These are phyloP conservation scores for Ophiosphaerella herpotricha DNA, from an alignment of 2,329 filamentous ascomycete species.

Conservation along the genomic window DNA sequence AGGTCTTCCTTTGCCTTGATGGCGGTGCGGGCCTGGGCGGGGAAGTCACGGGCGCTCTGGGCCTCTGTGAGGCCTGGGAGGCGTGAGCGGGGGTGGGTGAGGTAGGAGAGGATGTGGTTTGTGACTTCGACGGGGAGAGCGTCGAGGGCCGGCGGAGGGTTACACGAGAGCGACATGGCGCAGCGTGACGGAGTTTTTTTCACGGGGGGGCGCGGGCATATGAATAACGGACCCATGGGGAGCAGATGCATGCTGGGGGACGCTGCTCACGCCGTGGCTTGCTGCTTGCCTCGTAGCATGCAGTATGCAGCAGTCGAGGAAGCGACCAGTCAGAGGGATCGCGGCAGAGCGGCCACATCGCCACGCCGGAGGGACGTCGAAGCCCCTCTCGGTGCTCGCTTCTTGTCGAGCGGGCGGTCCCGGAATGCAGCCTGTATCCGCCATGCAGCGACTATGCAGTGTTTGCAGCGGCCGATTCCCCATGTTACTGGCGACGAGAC, in stretches of 20 bases:
- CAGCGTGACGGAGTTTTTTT: too few species aligned
- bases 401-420: too few species aligned
- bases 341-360: neutral
- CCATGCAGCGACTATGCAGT: too few species aligned
- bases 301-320: neutral
- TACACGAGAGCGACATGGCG: too few species aligned
- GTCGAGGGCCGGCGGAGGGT: constrained; percentile 13
- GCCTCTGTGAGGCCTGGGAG: constrained; percentile 36
- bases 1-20: constrained; percentile 29
- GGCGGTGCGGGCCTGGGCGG: constrained; percentile 14
- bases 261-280: too few species aligned
- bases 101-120: constrained; percentile 34
- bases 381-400: too few species aligned
- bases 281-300: neutral
- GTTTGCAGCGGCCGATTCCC: too few species aligned
- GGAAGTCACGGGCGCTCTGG: constrained; percentile 28
- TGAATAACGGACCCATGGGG: too few species aligned
- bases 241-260: too few species aligned
- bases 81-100: constrained; percentile 33
- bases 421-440: too few species aligned
- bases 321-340: neutral
- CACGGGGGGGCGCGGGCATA: too few species aligned
- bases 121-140: constrained; percentile 33
- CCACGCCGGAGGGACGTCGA: neutral
- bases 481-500: too few species aligned